Base-by-base conservation (phyloP, 352 stramenopile genomes). In the Pythium vanterpoolii region DNA sequence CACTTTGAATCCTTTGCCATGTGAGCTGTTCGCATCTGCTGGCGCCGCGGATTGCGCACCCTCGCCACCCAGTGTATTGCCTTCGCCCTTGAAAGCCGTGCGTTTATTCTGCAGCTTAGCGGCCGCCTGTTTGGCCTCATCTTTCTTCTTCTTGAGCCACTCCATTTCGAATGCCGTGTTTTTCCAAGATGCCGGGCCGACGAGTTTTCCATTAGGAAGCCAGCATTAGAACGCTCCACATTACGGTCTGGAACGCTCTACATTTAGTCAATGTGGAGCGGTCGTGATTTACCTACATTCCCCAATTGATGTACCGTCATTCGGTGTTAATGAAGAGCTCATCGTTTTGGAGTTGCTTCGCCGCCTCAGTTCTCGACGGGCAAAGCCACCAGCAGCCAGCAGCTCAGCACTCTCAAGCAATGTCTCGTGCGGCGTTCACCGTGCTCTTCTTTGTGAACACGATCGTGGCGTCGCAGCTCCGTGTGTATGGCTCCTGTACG, bases 121-220 rank as follows among this genome's bases (percentile, higher is more conserved):
- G 5, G 77, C 76, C 19, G 79, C 79, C 64, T 85, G 68, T 68
- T 87, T 84, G 36, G 77, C 81, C 58, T 73, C 78, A 14, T 88
- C 73, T 73, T 88, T 90, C 72, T 89, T 89, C 75, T 90, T 90
- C 76, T 87, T 90, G 18, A 90, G 69, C 81, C 81, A 90, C 19
- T 62, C 60, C 53, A 69, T 63, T 48, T 48, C 16, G 10, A 54
- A n/a, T n/a, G n/a, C n/a, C n/a, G n/a, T 30, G 23, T 0, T 28
- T 23, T 24, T 56, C 24, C 42, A 48, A 26, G 13, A 48, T 31
- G 42, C 24, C 34, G 18, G 18, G 48, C 14, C 26, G 43, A 45
- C 21, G 38, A 50, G n/a, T n/a, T n/a, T 50, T 33, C 23, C 24
- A 27, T 34, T 13, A 47, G 7, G 8, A 45, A 38, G 14, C 24